phyloP scores from a whole-genome alignment of 2,329 filamentous ascomycete species.

The Colletotrichum eremochloae region DNA sequence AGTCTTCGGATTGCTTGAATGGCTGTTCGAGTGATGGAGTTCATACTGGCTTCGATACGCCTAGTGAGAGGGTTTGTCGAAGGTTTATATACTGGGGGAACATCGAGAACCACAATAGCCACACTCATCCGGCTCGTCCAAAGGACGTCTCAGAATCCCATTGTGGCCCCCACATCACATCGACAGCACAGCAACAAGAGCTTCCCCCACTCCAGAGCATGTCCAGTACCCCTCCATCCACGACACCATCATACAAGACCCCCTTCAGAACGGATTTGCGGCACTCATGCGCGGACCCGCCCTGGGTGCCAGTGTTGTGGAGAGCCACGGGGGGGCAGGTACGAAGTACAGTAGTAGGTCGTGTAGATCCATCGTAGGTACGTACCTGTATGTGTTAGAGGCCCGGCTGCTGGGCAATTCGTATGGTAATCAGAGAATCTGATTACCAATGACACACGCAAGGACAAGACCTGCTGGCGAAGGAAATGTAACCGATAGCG shows the following conservation, averaged over 20 bases:
- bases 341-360: background rate
- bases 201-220: background rate
- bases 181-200: slow-evolving; percentile 26
- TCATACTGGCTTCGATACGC: background rate
- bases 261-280: slow-evolving; percentile 40
- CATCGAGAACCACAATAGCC: background rate
- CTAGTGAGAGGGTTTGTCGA: background rate
- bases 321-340: background rate
- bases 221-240: slow-evolving; percentile 13
- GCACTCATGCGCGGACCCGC: background rate
- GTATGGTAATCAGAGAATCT: slow-evolving; percentile 36
- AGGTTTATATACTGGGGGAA: slow-evolving; percentile 30
- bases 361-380: no score
- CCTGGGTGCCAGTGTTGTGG: background rate
- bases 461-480: background rate
- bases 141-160: slow-evolving; percentile 30
- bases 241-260: slow-evolving; percentile 51
- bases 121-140: background rate
- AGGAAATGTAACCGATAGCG: slow-evolving; percentile 6
- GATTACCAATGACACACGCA: slow-evolving; percentile 28
- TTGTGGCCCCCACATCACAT: slow-evolving; percentile 27
- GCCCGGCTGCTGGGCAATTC: slow-evolving; percentile 35
- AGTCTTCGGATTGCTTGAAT: slow-evolving; percentile 29
- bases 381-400: background rate
- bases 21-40: slow-evolving; percentile 28